Conservation (phyloP, 2,329 filamentous ascomycete genomes). For the Xylariaceae sp. region DNA sequence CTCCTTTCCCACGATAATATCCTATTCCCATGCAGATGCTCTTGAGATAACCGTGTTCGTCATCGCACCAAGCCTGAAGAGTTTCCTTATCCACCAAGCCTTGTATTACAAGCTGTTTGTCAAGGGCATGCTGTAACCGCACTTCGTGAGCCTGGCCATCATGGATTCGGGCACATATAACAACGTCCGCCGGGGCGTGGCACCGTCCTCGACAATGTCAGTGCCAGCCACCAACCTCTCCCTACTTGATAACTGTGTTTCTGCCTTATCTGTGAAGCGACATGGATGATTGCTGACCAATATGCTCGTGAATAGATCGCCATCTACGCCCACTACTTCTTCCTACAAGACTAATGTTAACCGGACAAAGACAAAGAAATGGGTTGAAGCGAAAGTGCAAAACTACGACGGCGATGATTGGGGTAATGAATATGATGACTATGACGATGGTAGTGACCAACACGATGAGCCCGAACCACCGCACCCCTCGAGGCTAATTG, state of each 20-base stretch:
- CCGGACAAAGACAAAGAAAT: constrained; percentile 89
- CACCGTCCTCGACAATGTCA: constrained; percentile 26
- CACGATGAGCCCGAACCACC: constrained; percentile 45
- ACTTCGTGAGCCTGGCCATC: constrained; percentile 9
- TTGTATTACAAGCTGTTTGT: background rate
- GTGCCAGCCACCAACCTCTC: constrained; percentile 6
- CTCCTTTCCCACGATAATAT: background rate
- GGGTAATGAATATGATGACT: constrained; percentile 75
- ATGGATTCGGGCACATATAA: constrained; percentile 34
- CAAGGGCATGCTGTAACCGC: constrained; percentile 7
- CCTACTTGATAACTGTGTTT: background rate
- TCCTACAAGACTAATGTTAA: constrained; percentile 84
- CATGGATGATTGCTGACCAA: constrained; percentile 7
- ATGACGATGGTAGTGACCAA: constrained; percentile 63
- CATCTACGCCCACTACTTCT: constrained; percentile 8
- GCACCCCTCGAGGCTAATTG: constrained; percentile 43
- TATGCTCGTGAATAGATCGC: background rate
- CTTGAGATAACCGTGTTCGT: background rate
- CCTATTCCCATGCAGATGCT: too few species aligned
- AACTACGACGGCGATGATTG: constrained; percentile 94
- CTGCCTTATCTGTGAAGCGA: background rate
- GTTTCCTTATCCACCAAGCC: background rate
- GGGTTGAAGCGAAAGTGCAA: constrained; percentile 86
- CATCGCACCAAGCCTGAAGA: background rate
- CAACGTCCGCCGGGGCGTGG: constrained; percentile 27